Evolutionary conservation across 176 grass and related monocot species (phyloP), one percentile per base, ranked within the genome.

Genomic region (Avena atlantica): DNA sequence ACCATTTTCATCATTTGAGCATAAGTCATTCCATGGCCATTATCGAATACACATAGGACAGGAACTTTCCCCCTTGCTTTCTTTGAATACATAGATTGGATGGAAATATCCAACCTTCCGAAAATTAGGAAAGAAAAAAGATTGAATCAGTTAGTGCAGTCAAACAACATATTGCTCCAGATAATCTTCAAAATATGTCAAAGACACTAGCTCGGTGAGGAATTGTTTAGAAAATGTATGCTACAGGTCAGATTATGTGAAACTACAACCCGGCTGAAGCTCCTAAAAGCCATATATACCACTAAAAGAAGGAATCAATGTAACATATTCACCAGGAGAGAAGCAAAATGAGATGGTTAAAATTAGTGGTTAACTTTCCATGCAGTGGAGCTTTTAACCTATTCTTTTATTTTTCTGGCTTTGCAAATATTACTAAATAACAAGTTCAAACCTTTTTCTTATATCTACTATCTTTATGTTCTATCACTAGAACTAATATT

Each of bases 1-100:
- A 97, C 82, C 92, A 97, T 97, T 83, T 85, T 93, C 86, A 89
- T 85, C 58, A 94, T 87, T 73, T 93, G 83, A 83, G 19, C 3
- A 76, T 94, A 87, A 34, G 83, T 82, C 94, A 94, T 97, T 77
- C 94, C 94, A 83, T 91, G 72, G 34, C 94, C 94, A 72, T 94
- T 84, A 87, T 97, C 94, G 34, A 94, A 61, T 84, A 97, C 80
- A 87, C 88, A 90, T 24, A 97, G 74, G 42, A 97, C 90, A 70
- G 88, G 94, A 78, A 97, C 79, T 83, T 85, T 90, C 47, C 68
- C 79, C 9, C 74, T 80, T 76, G 86, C 90, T 88, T 91, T 94
- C 79, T 92, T 97, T 2, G 80, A 97, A 82, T 83, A 97, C 58
- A 94, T 36, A 74, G 10, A 71, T 69, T 91, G 88, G 27, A 97